Conservation (phyloP, 2,329 filamentous ascomycete species). For the Cladosporium sp. region DNA sequence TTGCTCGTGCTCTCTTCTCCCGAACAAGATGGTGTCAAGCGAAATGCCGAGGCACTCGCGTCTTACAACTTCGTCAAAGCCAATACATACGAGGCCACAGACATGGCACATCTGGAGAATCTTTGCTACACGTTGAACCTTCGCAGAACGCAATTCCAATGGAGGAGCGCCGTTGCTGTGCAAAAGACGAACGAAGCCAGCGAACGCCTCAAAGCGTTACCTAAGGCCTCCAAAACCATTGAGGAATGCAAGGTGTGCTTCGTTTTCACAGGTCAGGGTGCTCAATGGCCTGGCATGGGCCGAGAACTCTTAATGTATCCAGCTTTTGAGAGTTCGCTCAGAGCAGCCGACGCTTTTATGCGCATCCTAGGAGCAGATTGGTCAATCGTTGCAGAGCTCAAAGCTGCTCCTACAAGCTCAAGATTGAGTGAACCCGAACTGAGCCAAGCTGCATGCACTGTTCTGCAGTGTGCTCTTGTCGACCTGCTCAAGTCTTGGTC, state of each 20-base stretch:
- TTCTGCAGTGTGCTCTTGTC: slow-evolving; percentile 16
- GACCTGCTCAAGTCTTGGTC: slow-evolving; percentile 15
- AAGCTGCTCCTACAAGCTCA: background rate
- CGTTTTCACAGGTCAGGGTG: slow-evolving; percentile 21
- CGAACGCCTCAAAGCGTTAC: background rate
- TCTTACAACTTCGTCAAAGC: background rate
- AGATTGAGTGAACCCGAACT: slow-evolving; percentile 10
- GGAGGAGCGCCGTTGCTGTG: background rate
- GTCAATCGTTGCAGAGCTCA: background rate
- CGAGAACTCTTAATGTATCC: slow-evolving; percentile 18
- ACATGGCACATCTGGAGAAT: background rate
- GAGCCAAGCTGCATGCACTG: slow-evolving; percentile 16
- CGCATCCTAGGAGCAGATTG: slow-evolving; percentile 4
- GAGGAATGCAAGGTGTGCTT: background rate
- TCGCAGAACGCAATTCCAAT: background rate
- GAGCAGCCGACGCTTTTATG: background rate
- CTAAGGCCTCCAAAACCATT: background rate
- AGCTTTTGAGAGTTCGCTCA: slow-evolving; percentile 6
- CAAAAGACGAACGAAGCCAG: background rate
- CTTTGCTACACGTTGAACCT: background rate
- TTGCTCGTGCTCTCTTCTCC: background rate
- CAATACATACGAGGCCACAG: background rate
- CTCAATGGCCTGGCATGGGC: slow-evolving; percentile 21
- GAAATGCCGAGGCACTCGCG: background rate
- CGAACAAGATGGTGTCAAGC: background rate